phyloP scores from a whole-genome alignment of 306 rosid species.

The Vicia sativa region DNA sequence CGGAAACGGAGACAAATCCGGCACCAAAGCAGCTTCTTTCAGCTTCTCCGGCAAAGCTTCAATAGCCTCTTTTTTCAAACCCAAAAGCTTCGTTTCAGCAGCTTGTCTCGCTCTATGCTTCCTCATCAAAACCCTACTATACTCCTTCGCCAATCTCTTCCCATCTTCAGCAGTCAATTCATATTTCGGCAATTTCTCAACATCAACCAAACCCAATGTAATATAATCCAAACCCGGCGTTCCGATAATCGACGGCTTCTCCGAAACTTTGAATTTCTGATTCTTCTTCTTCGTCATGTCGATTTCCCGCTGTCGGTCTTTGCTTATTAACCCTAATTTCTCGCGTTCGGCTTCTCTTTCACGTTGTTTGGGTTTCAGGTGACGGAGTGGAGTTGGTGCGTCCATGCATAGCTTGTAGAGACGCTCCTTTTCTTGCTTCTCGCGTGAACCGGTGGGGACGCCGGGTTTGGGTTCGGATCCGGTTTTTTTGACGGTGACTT shows the following conservation, averaged over 20 bases:
- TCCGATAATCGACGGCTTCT: conserved; percentile 65
- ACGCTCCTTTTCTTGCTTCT: conserved; percentile 57
- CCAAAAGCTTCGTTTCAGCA: conserved; percentile 63
- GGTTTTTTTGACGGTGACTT: conserved; percentile 41
- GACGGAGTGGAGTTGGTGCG: conserved; percentile 74
- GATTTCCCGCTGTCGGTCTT: conserved; percentile 73
- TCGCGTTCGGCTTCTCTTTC: conserved; percentile 70
- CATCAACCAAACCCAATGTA: conserved; percentile 75
- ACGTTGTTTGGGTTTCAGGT: conserved; percentile 48
- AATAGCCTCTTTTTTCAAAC: conserved; percentile 77
- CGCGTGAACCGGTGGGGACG: conserved; percentile 43
- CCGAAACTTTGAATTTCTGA: conserved; percentile 50
- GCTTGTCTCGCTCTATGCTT: conserved; percentile 79
- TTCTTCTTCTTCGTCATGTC: conserved; percentile 55
- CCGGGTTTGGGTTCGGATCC: conserved; percentile 39
- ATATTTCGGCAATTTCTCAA: conserved; percentile 71
- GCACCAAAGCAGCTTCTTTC: conserved; percentile 77
- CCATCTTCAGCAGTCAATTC: conserved; percentile 82
- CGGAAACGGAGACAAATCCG: conserved; percentile 79
- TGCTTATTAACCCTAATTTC: conserved; percentile 85
- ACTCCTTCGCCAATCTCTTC: conserved; percentile 80
- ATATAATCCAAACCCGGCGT: conserved; percentile 77
- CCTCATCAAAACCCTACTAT: conserved; percentile 86
- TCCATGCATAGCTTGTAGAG: conserved; percentile 67
- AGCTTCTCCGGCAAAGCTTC: conserved; percentile 81